Evolutionary conservation across 257 asterid genomes (phyloP), one percentile per base, ranked within the genome.

Genomic region (Leptodermis oblonga): DNA sequence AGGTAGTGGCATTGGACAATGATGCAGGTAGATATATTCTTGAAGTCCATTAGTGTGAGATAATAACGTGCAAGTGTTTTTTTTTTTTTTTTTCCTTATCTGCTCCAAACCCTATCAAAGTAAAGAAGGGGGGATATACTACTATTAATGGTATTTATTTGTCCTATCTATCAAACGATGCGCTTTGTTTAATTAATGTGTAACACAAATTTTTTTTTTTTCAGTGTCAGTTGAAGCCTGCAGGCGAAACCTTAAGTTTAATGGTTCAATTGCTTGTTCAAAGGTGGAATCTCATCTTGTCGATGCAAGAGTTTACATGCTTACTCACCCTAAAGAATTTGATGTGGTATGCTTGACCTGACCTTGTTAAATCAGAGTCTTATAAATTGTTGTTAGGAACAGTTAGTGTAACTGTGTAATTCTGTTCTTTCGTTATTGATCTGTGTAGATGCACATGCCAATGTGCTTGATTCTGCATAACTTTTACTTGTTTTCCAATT

Each of bases 281-380:
- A 93, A 93, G 88, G 99, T 93, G 88, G 97, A 91, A 78, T 89
- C 97, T 2, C 83, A 83, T 71, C 88, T 84, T 76, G 87, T 82
- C 64, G 99, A 94, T 73, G 99, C 99, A 31, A 86, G 97, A 76
- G 92, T 91, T 52, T 87, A 90, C 83, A 91, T 94, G 97, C 96
- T 91, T 71, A 86, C 93, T 51, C 97, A 94, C 80, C 93, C 99
- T 42, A 94, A 94, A 69, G 97, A 94, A 82, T 94, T 89, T 80
- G 99, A 94, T 56, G 85, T 88, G 97, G 99, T 94, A 89, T 62
- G 84, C 69, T 68, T 52, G 17, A 1, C 52, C n/a, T 37, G 11
- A n/a, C 71, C 55, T 42, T 11, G 12, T 67, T 61, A 36, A 14
- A 8, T 34, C 36, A 23, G 39, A 46, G 23, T 22, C 14, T 31